Base-by-base conservation (phyloP, 805 yeast genomes). In the Candida methanosorbosa region DNA sequence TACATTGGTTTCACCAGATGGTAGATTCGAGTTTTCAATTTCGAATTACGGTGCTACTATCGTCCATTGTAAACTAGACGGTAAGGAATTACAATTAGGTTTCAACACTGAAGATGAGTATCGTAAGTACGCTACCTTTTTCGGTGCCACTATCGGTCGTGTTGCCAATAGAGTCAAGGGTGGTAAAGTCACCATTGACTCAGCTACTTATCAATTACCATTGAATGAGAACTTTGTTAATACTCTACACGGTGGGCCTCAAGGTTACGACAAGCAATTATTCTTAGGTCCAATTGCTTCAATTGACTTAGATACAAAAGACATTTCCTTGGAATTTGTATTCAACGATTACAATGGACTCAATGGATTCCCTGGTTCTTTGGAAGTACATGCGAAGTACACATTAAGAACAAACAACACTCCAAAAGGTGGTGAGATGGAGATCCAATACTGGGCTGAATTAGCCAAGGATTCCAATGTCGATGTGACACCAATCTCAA, bases 71-170 rank as follows among this genome's bases (percentile, higher is more conserved):
- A 46, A 45, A 20, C 61, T 60, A 29, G 54, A 63, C 29, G 71
- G 66, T 4, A 54, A 54, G 30, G 52, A 59, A 15, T 56, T 68
- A 24, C 68, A 62, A 4, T 46, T 57, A 30, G 68, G 68, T 5
- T 69, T 61, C 38, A 56, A 58, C 4, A 45, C 52, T 27, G 63
- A 59, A 20, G 43, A 41, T 20, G 55, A 46, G 24, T 60, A 59
- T 41, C 31, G 36, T 20, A 18, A 21, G 29, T 44, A 60, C 22
- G 67, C 71, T 46, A 74, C 76, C 15, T 75, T 61, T 49, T 64
- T 77, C 37, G 84, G 84, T 25, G 74, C 82, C 20, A 71, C 81
- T 15, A 67, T 77, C 27, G 86, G 86, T 20, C 64, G 85, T 30
- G 69, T 63, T 39, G 83, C 83, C 35, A 79, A 78, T 52, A 64